These are phyloP conservation scores for Mollisia scopiformis DNA, from an alignment of 2,329 filamentous ascomycete species.

Conservation along the genomic window DNA sequence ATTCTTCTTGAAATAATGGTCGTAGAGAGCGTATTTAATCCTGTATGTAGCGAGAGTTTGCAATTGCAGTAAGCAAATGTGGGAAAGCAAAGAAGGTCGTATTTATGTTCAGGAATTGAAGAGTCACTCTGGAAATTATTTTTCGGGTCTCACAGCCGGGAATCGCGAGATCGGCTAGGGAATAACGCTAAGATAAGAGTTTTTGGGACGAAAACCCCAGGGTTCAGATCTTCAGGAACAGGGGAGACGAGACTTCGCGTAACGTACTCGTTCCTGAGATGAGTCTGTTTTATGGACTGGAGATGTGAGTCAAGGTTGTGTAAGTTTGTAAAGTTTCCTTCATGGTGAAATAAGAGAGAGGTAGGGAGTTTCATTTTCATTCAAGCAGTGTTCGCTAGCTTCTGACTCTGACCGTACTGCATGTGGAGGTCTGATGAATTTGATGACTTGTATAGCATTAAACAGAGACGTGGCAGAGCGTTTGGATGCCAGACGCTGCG, in stretches of 20 bases:
- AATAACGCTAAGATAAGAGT: slow-evolving; percentile 17
- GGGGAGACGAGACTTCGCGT: neutral
- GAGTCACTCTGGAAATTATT: slow-evolving; percentile 13
- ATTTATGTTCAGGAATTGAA: neutral
- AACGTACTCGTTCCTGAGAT: neutral
- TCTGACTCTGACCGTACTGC: no score
- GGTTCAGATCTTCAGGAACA: neutral
- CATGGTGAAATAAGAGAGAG: no score
- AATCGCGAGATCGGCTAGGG: neutral
- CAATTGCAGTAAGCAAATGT: neutral
- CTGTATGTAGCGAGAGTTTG: no score
- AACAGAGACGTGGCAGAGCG: neutral
- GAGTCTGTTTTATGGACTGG: neutral
- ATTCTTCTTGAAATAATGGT: no score
- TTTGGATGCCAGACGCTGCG: neutral
- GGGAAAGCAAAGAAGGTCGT: neutral
- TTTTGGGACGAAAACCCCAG: no score
- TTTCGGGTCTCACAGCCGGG: neutral
- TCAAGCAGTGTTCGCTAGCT: no score
- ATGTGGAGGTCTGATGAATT: neutral
- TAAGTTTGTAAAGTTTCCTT: neutral
- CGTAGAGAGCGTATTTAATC: no score
- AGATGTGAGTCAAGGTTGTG: neutral
- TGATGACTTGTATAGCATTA: neutral
- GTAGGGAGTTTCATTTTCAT: no score